A percentile compares a stretch with the other conserved stretches of the same genome.
phyloP scores from a whole-genome alignment of 2,329 filamentous ascomycete genomes.

The Ramularia endophylla region DNA sequence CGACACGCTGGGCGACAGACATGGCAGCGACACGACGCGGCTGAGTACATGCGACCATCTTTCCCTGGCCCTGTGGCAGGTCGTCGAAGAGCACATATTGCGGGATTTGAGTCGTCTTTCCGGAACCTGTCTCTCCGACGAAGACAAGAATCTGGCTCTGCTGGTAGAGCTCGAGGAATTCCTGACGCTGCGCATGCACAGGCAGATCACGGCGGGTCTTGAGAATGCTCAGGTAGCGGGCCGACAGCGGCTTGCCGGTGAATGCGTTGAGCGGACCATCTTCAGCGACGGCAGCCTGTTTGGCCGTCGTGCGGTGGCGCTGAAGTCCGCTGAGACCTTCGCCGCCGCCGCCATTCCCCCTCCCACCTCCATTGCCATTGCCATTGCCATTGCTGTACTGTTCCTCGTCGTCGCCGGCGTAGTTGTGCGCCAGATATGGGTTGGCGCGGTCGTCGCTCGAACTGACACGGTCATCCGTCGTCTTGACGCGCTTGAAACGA shows the following conservation, averaged over 20 bases:
- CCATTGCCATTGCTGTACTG: constrained; percentile 26
- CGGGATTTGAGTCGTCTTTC: constrained; percentile 94
- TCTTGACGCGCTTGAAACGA: constrained; percentile 45
- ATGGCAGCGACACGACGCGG: constrained; percentile 95
- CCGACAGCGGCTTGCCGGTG: constrained; percentile 68
- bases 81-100: constrained; percentile 98
- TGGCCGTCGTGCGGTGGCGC: constrained; percentile 74
- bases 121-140: constrained; percentile 93
- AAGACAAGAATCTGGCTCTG: constrained; percentile 93
- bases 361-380: constrained; percentile 9
- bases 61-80: constrained; percentile 65
- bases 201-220: constrained; percentile 74
- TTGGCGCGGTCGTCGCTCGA: constrained; percentile 59
- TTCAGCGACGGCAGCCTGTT: constrained; percentile 67
- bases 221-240: constrained; percentile 85
- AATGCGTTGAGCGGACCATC: constrained; percentile 81
- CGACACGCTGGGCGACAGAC: constrained; percentile 94
- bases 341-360: constrained; percentile 11
- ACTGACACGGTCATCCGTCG: constrained; percentile 53
- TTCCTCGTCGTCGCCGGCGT: constrained; percentile 43
- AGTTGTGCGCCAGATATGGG: constrained; percentile 87
- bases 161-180: constrained; percentile 78
- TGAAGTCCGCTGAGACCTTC: constrained; percentile 56
- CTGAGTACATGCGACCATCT: constrained; percentile 90
- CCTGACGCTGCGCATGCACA: constrained; percentile 84